Conservation (phyloP, 768 basidiomycete genomes). For the Tylopilus subfusipes region DNA sequence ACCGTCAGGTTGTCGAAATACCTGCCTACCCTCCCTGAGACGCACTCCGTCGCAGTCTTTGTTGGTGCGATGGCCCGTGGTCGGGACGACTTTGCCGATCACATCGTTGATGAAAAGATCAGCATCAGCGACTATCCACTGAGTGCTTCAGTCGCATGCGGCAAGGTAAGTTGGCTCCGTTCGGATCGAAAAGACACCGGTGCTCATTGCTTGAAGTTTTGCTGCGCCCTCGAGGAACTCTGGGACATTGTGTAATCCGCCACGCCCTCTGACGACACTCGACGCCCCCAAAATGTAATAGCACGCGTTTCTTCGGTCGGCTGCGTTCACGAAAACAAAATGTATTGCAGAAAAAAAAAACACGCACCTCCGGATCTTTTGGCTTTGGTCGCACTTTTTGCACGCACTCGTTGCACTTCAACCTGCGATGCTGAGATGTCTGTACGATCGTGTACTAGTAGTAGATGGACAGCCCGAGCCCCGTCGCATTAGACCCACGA, state of each 20-base stretch:
- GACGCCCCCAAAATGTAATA: conserved; percentile 14
- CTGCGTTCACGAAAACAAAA: conserved; percentile 2
- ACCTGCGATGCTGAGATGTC: conserved; percentile 29
- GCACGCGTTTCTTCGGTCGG: background rate
- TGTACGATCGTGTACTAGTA: conserved; percentile 23
- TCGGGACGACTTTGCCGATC: conserved; percentile 95
- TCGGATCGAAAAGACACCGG: conserved; percentile 1
- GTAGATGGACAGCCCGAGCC: conserved; percentile 27
- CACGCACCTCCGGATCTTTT: conserved; percentile 1
- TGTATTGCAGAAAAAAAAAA: conserved; percentile 11
- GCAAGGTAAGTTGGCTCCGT: conserved; percentile 64
- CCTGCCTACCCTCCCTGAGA: conserved; percentile 79
- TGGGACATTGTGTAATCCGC: conserved; percentile 79
- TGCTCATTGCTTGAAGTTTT: conserved; percentile 54
- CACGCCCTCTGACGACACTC: background rate
- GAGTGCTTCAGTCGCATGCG: conserved; percentile 93
- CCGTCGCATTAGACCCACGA: conserved; percentile 32
- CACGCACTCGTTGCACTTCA: conserved; percentile 29
- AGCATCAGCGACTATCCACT: conserved; percentile 92
- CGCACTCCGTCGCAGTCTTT: conserved; percentile 90
- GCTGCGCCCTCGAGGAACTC: conserved; percentile 88
- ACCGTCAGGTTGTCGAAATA: conserved; percentile 78
- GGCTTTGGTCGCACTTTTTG: background rate
- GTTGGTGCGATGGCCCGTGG: conserved; percentile 99
- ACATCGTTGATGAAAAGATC: conserved; percentile 92